Base-by-base conservation (phyloP, 2,329 filamentous ascomycete species). In the Cryphonectria carpinicola region DNA sequence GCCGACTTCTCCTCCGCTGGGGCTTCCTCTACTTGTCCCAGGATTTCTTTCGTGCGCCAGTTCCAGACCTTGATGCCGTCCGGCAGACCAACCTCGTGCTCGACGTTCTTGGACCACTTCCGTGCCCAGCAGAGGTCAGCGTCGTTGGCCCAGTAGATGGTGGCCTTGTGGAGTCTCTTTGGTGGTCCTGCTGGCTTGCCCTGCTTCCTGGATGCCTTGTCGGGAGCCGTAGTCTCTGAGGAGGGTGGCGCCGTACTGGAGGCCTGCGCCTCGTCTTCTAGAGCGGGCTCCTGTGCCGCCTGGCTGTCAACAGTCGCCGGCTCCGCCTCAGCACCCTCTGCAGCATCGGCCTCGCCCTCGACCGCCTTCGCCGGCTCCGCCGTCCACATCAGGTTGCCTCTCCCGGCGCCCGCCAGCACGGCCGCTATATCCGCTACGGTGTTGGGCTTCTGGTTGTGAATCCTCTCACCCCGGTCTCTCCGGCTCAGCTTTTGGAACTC, bases 361-460 rank as follows among this genome's bases (percentile, higher is more conserved):
- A 71, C 61, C 41, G 66, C 72, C 41, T 71, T 56, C 52, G 69
- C 65, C 49, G 65, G 68, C 41, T 62, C 58, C 68, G 69, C 54
- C 71, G 68, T 66, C 75, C 78, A 77, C 70, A 89, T 81, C 76
- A 80, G 82, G 78, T 86, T 89, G 46, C 87, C 86, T 72, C 82
- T 81, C 52, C 87, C 87, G 13, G 77, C 73, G 5, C 87, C 88
- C 10, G 79, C 80, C 67, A 90, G 82, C 32, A 89, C 85, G 32
- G 84, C 85, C 0, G 90, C 89, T 73, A 92, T 83, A 78, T 92
- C 90, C 69, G 90, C 90, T 64, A 92, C 82, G 17, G 84, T 82
- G 78, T 90, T 91, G 67, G 84, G 83, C 78, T 86, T 87, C 80
- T 91, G 89, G 76, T 89, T 84, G 77, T 87, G 88, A 67, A 92